Percentiles rank a stretch among this genome's conserved stretches.
phyloP scores from a whole-genome alignment of 305 asterid species.

The Stenogyne calaminthoides region DNA sequence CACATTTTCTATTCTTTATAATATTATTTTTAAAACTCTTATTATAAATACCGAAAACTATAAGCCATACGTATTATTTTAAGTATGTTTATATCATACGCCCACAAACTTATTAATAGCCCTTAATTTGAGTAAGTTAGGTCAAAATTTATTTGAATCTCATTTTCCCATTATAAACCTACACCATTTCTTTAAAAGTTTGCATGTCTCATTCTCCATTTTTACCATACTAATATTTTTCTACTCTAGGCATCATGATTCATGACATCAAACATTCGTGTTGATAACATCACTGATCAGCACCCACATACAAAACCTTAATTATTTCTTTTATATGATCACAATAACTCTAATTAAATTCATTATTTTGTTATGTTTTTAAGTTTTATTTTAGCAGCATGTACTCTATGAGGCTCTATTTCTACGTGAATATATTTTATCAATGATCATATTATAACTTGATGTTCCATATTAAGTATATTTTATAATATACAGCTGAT shows the following conservation, averaged over 20 bases:
- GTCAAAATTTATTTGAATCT: background rate
- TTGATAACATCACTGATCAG: constrained; percentile 25
- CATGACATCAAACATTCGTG: constrained; percentile 35
- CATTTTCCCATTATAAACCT: background rate
- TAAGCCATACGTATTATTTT: too few species aligned
- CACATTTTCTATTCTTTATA: too few species aligned
- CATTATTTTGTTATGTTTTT: background rate
- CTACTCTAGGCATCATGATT: background rate
- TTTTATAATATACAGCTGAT: too few species aligned
- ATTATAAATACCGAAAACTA: too few species aligned
- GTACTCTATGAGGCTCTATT: background rate
- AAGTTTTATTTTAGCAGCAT: background rate
- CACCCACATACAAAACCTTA: constrained; percentile 6
- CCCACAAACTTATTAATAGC: background rate
- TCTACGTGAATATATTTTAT: too few species aligned
- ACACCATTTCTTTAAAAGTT: background rate
- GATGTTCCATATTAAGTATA: too few species aligned
- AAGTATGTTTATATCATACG: too few species aligned
- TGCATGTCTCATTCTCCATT: background rate
- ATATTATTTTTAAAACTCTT: too few species aligned
- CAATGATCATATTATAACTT: too few species aligned
- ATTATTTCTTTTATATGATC: background rate
- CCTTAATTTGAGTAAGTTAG: background rate
- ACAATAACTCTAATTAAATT: background rate
- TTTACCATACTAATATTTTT: background rate